Evolutionary conservation across 768 basidiomycete species (phyloP).

Genomic region (Cubamyces sp.): DNA sequence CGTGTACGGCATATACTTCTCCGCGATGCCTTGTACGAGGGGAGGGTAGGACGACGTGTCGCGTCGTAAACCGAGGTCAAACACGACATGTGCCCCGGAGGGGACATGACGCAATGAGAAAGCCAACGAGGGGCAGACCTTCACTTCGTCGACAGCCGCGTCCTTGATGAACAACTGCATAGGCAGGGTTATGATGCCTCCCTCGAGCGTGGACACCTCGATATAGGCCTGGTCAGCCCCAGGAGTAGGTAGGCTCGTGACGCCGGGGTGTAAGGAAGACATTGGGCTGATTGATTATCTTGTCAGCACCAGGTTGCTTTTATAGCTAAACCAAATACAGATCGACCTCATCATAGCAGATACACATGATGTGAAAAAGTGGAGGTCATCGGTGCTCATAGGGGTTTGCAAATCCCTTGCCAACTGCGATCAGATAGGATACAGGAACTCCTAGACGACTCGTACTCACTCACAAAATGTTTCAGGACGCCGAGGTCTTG

Average conservation of each 20-base stretch:
- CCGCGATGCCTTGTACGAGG: conserved; percentile 35
- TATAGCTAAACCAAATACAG: too few species aligned
- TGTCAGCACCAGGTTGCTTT: too few species aligned
- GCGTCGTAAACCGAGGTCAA: conserved; percentile 59
- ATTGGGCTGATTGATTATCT: too few species aligned
- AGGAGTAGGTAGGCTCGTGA: conserved; percentile 42
- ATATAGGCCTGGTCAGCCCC: conserved; percentile 51
- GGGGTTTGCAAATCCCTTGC: too few species aligned
- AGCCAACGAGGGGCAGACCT: conserved; percentile 48
- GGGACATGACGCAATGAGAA: conserved; percentile 55
- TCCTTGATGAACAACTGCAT: conserved; percentile 44
- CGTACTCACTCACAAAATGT: too few species aligned
- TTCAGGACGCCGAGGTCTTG: too few species aligned
- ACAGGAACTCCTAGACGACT: too few species aligned
- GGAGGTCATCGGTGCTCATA: too few species aligned
- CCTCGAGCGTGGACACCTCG: conserved; percentile 58
- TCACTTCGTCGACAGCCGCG: conserved; percentile 34
- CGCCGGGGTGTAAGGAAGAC: neutral
- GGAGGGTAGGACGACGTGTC: conserved; percentile 51
- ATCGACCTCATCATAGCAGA: too few species aligned
- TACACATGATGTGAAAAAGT: too few species aligned
- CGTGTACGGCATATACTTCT: conserved; percentile 10
- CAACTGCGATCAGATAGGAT: too few species aligned
- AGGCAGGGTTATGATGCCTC: conserved; percentile 47
- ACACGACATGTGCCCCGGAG: conserved; percentile 43